A percentile compares a stretch with the other conserved stretches of the same genome.
phyloP scores from a whole-genome alignment of 768 basidiomycete species.

The Trametopsis cervina region DNA sequence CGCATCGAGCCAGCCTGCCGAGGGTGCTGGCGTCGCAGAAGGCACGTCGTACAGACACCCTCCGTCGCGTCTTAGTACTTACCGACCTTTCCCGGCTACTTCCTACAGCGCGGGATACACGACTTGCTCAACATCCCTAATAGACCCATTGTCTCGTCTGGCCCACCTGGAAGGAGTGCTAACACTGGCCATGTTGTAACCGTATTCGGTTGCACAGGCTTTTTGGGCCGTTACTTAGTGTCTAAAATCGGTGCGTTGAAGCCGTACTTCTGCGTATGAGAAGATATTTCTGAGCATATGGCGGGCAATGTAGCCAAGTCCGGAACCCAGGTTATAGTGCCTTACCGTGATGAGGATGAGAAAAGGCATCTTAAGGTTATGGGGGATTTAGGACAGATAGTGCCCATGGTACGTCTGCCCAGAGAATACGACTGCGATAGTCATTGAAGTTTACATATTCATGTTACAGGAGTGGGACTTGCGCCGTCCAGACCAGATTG shows the following conservation, averaged over 20 bases:
- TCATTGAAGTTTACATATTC: not conserved
- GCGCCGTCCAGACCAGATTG: conserved; percentile 83
- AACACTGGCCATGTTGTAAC: conserved; percentile 90
- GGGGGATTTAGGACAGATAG: conserved; percentile 96
- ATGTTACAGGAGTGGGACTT: conserved; percentile 86
- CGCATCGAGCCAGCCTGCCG: conserved; percentile 36
- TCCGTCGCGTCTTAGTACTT: not conserved
- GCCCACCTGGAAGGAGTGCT: conserved; percentile 79
- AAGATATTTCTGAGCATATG: not conserved
- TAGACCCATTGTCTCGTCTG: conserved; percentile 68
- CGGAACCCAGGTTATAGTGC: conserved; percentile 91
- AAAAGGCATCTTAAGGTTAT: conserved; percentile 84
- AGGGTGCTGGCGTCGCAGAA: conserved; percentile 39
- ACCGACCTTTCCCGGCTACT: conserved; percentile 1
- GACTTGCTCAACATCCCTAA: conserved; percentile 58
- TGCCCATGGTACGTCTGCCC: conserved; percentile 66
- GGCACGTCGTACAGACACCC: conserved; percentile 30
- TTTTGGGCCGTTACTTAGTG: conserved; percentile 90
- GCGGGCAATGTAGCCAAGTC: conserved; percentile 53
- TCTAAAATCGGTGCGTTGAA: conserved; percentile 75
- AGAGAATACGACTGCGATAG: not conserved
- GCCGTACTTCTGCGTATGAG: not conserved
- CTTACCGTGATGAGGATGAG: conserved; percentile 93
- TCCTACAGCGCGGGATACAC: conserved; percentile 60
- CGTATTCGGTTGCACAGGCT: conserved; percentile 95